These are phyloP conservation scores for Penicillium egyptiacum DNA, from an alignment of 495 filamentous ascomycete species.

Conservation along the genomic window DNA sequence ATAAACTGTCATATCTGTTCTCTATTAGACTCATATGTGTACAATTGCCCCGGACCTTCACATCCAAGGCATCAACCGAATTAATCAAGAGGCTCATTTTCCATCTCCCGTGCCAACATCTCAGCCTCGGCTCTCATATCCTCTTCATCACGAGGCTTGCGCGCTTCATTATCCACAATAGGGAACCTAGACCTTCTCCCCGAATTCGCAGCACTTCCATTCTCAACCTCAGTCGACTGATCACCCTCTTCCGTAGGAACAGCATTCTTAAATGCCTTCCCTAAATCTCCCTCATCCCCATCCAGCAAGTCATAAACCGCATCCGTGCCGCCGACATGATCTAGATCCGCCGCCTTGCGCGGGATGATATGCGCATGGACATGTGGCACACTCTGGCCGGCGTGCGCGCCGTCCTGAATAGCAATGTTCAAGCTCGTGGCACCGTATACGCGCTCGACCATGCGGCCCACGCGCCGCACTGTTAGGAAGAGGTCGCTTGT, in stretches of 20 bases:
- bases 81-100: constrained; percentile 30
- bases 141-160: constrained; percentile 64
- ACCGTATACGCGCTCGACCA: constrained; percentile 73
- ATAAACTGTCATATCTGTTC: too few relatives aligned
- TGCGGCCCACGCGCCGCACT: constrained; percentile 76
- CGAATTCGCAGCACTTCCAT: constrained; percentile 4
- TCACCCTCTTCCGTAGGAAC: background rate
- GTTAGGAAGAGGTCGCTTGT: constrained; percentile 81
- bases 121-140: constrained; percentile 81
- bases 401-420: constrained; percentile 83
- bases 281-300: constrained; percentile 82
- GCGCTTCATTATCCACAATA: constrained; percentile 63
- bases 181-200: constrained; percentile 49
- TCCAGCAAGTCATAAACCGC: constrained; percentile 80
- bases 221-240: constrained; percentile 6
- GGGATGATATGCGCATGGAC: constrained; percentile 95
- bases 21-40: background rate
- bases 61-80: background rate
- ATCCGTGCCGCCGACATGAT: constrained; percentile 54
- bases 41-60: background rate
- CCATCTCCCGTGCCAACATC: constrained; percentile 42
- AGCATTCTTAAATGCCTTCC: constrained; percentile 39
- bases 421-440: constrained; percentile 78
- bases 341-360: constrained; percentile 57
- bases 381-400: constrained; percentile 88